Evolutionary conservation across 306 rosid species (phyloP), one percentile per base, ranked within the genome.

Genomic region (Cyclanthera cordifolia): DNA sequence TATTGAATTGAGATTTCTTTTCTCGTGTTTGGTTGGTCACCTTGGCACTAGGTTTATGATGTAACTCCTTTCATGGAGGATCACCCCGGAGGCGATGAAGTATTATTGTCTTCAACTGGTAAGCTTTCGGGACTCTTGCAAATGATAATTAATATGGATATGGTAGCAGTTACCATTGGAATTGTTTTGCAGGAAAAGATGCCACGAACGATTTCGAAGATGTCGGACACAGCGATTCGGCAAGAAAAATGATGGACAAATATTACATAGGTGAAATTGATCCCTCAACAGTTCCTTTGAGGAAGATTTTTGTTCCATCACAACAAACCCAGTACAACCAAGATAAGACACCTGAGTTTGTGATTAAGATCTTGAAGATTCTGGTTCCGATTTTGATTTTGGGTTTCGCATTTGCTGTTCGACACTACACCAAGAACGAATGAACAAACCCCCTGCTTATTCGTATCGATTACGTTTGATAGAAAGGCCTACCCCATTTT

Each of bases 41-140:
- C 15, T 50, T 69, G 30, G 5, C 30, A 59, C 68, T 53, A 93
- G 98, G 98, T 93, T 67, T 93, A 87, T 71, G 94, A 93, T 82
- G 86, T 90, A 50, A 83, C 94, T 58, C 77, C 95, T 43, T 93
- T 93, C 76, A 93, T 93, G 96, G 98, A 93, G 1, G 98, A 93
- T 67, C 98, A 93, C 77, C 98, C 98, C 0, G 98, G 98, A 80
- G 98, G 98, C 14, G 94, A 85, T 57, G 98, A 93, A 81, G 98
- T 93, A 75, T 72, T 93, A 66, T 76, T 93, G 43, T 67, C 96
- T 9, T 87, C 94, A 25, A 93, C 96, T 46, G 98, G 96, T 93
- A 80, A 76, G 74, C 61, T 46, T 65, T 27, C 67, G 19, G 16
- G 55, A 15, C 54, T 7, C 30, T 17, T 19, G 20, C 30, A n/a